A percentile compares a stretch with the other conserved stretches of the same genome.
Evolutionary conservation across 2,329 filamentous ascomycete genomes (phyloP).

Genomic region (Westerdykella sp.): DNA sequence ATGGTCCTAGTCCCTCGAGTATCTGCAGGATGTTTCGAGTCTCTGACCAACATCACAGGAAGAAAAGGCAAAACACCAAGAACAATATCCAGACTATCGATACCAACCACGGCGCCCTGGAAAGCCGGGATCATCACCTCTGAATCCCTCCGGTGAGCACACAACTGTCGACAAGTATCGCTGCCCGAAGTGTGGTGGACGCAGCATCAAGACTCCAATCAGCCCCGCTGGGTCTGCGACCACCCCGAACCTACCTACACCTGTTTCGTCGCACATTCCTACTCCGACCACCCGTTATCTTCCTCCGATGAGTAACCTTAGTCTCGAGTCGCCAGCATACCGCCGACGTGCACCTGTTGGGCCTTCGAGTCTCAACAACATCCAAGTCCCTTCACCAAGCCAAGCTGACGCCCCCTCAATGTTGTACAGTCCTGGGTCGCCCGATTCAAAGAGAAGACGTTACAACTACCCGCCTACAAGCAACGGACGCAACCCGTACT

Average conservation of each 20-base stretch:
- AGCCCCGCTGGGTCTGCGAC: conserved; percentile 48
- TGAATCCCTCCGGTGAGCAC: conserved; percentile 26
- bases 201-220: conserved; percentile 57
- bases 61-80: conserved; percentile 83
- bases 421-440: conserved; percentile 29
- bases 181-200: conserved; percentile 67
- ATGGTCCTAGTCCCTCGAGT: conserved; percentile 13
- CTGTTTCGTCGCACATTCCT: conserved; percentile 25
- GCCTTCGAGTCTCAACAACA: conserved; percentile 24
- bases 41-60: conserved; percentile 45
- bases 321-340: conserved; percentile 32
- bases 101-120: conserved; percentile 69
- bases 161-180: conserved; percentile 42
- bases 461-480: conserved; percentile 38
- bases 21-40: not conserved
- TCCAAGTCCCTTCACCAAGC: conserved; percentile 20
- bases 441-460: conserved; percentile 32
- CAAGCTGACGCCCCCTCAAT: conserved; percentile 14
- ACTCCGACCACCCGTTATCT: conserved; percentile 31
- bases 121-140: conserved; percentile 36
- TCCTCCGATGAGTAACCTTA: conserved; percentile 37
- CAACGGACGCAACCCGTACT: conserved; percentile 47
- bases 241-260: conserved; percentile 38
- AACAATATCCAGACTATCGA: conserved; percentile 86
- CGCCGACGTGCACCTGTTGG: conserved; percentile 17